phyloP scores from a whole-genome alignment of 257 asterid genomes.

The Solanum appendiculatum region DNA sequence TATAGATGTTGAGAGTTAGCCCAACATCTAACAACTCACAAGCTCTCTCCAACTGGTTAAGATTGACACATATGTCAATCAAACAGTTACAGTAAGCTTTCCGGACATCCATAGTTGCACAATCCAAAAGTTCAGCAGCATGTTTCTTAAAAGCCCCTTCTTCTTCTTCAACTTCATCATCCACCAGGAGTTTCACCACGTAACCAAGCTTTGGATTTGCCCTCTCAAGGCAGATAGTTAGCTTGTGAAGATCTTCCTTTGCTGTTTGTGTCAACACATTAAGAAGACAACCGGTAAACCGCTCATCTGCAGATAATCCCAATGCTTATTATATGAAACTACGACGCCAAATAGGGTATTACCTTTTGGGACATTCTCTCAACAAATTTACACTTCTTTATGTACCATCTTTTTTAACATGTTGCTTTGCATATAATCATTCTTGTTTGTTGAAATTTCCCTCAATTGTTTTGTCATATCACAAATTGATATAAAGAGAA shows the following conservation, averaged over 20 bases:
- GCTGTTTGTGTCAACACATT: conserved; percentile 57
- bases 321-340: background rate
- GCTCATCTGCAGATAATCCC: conserved; percentile 61
- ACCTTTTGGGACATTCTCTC: background rate
- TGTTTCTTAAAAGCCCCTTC: conserved; percentile 12
- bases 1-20: conserved; percentile 24
- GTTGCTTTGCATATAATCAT: background rate
- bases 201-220: conserved; percentile 58
- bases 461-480: background rate
- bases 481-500: background rate
- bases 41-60: conserved; percentile 52
- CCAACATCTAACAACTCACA: conserved; percentile 57
- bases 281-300: conserved; percentile 74
- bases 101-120: conserved; percentile 39
- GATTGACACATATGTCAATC: conserved; percentile 57
- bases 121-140: conserved; percentile 43
- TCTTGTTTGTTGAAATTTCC: background rate
- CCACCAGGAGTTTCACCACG: conserved; percentile 44
- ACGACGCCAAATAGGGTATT: background rate
- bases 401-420: background rate
- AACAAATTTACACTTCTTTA: background rate
- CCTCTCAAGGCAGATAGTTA: conserved; percentile 50
- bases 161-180: conserved; percentile 8
- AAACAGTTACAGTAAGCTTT: conserved; percentile 58
- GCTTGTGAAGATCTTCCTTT: conserved; percentile 38